phyloP scores from a whole-genome alignment of 2,329 filamentous ascomycete genomes.

The Trichophyton mentagrophytes region DNA sequence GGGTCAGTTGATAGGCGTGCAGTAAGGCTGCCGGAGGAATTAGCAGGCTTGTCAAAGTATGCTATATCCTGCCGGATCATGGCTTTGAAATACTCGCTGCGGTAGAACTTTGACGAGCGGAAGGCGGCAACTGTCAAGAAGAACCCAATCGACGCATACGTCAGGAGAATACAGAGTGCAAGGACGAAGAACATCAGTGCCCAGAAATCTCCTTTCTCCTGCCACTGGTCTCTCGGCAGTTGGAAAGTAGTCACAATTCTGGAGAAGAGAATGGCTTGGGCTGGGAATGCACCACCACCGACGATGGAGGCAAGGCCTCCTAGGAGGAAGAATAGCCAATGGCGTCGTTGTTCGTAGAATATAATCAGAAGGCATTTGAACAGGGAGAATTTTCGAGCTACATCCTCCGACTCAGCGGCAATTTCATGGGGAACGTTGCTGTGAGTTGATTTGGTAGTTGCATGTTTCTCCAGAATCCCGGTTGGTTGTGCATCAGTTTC shows the following conservation, averaged over 20 bases:
- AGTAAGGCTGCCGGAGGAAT: constrained; percentile 46
- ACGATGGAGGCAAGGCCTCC: constrained; percentile 24
- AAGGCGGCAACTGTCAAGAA: constrained; percentile 13
- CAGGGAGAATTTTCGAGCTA: constrained; percentile 17
- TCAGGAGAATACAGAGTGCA: constrained; percentile 27
- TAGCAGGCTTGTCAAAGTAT: constrained; percentile 17
- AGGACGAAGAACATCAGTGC: constrained; percentile 37
- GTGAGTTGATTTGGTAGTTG: constrained; percentile 7
- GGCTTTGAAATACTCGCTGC: constrained; percentile 17
- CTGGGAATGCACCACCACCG: constrained; percentile 34
- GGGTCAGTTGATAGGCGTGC: constrained; percentile 70
- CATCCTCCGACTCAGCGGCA: background rate
- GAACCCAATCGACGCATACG: constrained; percentile 15
- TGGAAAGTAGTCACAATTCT: constrained; percentile 18
- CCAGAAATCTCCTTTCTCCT: constrained; percentile 30
- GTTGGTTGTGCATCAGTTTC: constrained; percentile 3
- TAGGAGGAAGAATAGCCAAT: constrained; percentile 29
- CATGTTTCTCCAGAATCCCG: constrained; percentile 2
- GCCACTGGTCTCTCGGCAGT: constrained; percentile 12
- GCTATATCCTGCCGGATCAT: constrained; percentile 21
- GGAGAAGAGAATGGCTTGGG: constrained; percentile 33
- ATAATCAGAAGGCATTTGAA: constrained; percentile 26
- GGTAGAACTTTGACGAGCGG: constrained; percentile 11
- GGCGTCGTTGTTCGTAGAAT: constrained; percentile 23
- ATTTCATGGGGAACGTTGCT: constrained; percentile 7